Conservation (phyloP, 768 basidiomycete genomes). For the Suillus subluteus region DNA sequence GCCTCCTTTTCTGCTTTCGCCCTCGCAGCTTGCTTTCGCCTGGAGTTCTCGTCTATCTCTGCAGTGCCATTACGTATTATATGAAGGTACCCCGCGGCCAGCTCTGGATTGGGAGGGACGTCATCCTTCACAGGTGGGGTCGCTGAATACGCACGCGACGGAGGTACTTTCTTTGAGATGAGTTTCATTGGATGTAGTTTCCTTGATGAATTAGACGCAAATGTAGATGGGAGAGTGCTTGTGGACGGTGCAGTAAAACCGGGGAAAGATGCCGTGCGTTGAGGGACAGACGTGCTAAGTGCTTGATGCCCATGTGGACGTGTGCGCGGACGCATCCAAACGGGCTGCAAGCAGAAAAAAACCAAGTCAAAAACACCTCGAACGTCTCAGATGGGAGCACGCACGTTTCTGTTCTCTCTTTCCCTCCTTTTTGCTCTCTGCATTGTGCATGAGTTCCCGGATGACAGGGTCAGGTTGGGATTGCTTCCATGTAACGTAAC, state of each 20-base stretch:
- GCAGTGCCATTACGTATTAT: conserved; percentile 27
- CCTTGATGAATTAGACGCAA: not conserved
- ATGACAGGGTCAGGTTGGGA: conserved; percentile 2
- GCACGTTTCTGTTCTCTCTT: not conserved
- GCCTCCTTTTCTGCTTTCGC: conserved; percentile 18
- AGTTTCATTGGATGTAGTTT: not conserved
- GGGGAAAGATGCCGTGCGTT: not conserved
- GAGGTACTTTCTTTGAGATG: conserved; percentile 3
- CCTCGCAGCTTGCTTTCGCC: conserved; percentile 27
- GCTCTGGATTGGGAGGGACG: not conserved
- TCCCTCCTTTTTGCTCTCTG: not conserved
- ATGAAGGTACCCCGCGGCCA: not conserved
- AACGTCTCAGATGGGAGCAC: not conserved
- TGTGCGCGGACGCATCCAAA: not conserved
- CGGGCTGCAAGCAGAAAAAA: not conserved
- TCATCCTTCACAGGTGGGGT: not conserved
- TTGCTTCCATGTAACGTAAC: not conserved
- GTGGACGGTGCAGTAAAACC: not conserved
- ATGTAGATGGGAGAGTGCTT: not conserved
- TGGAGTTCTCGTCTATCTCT: conserved; percentile 29
- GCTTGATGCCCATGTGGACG: conserved; percentile 1
- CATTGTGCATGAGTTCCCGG: not conserved
- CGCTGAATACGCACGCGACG: not conserved
- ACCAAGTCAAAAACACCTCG: not conserved
- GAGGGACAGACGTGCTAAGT: not conserved